phyloP scores from a whole-genome alignment of 2,329 filamentous ascomycete species.

The Cladosporium sp. region DNA sequence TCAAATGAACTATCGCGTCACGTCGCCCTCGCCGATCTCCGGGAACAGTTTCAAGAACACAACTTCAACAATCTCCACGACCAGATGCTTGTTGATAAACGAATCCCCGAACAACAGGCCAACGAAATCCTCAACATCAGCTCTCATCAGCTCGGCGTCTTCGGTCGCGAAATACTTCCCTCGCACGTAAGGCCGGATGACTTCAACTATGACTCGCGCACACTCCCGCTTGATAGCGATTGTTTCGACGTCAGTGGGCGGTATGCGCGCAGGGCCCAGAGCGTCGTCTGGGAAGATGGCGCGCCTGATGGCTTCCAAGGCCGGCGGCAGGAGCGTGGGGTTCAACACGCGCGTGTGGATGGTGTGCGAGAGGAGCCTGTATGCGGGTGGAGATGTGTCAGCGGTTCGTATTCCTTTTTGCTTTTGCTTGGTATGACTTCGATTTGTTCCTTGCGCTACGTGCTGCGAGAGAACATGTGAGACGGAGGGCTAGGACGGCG shows the following conservation, averaged over 20 bases:
- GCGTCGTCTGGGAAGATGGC: constrained; percentile 83
- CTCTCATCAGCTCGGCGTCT: constrained; percentile 32
- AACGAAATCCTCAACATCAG: constrained; percentile 50
- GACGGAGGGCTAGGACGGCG: background rate
- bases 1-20: too few relatives aligned
- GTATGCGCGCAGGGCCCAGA: constrained; percentile 60
- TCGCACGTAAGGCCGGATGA: constrained; percentile 45
- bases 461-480: too few relatives aligned
- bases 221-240: constrained; percentile 63
- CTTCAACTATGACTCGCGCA: constrained; percentile 53
- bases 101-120: constrained; percentile 74
- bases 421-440: background rate
- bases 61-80: constrained; percentile 78
- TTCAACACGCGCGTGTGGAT: constrained; percentile 6
- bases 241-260: constrained; percentile 56
- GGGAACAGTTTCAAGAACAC: constrained; percentile 78
- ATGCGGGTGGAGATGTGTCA: background rate
- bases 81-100: constrained; percentile 89
- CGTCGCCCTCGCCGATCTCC: constrained; percentile 61
- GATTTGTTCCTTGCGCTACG: background rate
- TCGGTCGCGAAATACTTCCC: constrained; percentile 40
- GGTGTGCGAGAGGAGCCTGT: constrained; percentile 11
- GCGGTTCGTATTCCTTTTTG: background rate
- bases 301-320: constrained; percentile 66
- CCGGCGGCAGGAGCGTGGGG: constrained; percentile 40